These are phyloP conservation scores for Boletellus emodensis DNA, from an alignment of 768 basidiomycete genomes.

Conservation along the genomic window DNA sequence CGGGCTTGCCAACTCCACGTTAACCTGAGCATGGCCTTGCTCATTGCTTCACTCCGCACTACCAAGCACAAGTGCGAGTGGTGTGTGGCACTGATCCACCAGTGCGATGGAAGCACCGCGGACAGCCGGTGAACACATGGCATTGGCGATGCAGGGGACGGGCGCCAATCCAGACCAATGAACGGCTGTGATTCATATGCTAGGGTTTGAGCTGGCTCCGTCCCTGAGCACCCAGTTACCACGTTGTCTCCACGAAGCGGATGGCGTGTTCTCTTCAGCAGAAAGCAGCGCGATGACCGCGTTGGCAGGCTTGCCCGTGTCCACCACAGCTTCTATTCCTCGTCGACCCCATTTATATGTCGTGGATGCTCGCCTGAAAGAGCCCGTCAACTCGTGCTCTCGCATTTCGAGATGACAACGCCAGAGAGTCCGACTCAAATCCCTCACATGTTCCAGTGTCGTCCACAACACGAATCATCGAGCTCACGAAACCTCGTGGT, in stretches of 20 bases:
- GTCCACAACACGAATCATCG: neutral
- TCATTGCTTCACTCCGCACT: too few relatives aligned
- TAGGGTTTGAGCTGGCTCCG: neutral
- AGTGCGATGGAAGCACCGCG: too few relatives aligned
- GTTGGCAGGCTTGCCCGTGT: neutral
- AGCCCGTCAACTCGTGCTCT: too few relatives aligned
- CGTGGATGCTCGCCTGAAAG: neutral
- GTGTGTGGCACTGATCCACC: too few relatives aligned
- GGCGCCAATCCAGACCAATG: neutral
- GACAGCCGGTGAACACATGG: too few relatives aligned
- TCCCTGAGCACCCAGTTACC: neutral
- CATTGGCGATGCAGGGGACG: too few relatives aligned
- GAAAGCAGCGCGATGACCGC: neutral
- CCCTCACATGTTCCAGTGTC: constrained; percentile 6
- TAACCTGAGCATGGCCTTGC: too few relatives aligned
- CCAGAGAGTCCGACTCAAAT: constrained; percentile 1
- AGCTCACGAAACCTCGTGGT: constrained; percentile 24
- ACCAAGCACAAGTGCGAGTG: too few relatives aligned
- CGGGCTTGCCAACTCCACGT: too few relatives aligned
- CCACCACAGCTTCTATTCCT: neutral
- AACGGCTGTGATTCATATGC: neutral
- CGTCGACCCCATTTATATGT: neutral
- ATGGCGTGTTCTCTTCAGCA: constrained; percentile 11
- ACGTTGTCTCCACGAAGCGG: constrained; percentile 8
- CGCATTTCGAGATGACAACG: constrained; percentile 1